phyloP scores from a whole-genome alignment of 2,329 filamentous ascomycete genomes.

The Scedosporium dehoogii region DNA sequence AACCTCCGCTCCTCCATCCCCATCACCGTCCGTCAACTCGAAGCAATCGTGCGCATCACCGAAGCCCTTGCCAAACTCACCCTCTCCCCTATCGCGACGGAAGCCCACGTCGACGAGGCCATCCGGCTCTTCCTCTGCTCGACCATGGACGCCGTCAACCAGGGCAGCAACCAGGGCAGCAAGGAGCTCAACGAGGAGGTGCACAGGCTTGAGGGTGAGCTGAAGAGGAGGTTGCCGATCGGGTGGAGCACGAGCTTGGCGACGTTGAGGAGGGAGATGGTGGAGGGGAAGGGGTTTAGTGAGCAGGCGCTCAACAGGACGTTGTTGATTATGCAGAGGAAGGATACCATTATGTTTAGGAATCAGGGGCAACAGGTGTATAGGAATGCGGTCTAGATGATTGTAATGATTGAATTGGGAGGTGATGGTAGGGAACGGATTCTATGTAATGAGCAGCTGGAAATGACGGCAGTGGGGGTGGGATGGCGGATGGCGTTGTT shows the following conservation, averaged over 20 bases:
- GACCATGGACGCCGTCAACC: conserved; percentile 95
- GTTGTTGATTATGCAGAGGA: conserved; percentile 73
- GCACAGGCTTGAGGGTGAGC: conserved; percentile 75
- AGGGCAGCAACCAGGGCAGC: conserved; percentile 73
- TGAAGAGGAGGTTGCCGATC: conserved; percentile 79
- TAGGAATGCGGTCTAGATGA: conserved; percentile 53
- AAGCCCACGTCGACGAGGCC: conserved; percentile 90
- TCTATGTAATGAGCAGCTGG: no score
- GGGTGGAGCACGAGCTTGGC: conserved; percentile 91
- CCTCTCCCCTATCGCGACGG: conserved; percentile 75
- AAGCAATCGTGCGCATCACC: conserved; percentile 94
- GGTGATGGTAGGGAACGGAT: no score
- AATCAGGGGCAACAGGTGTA: conserved; percentile 69
- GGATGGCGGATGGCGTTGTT: no score
- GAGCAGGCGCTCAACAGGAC: conserved; percentile 80
- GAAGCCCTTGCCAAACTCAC: conserved; percentile 90
- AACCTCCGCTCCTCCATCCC: conserved; percentile 89
- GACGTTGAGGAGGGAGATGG: conserved; percentile 80
- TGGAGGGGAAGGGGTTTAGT: conserved; percentile 80
- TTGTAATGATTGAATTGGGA: no score
- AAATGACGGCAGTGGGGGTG: no score
- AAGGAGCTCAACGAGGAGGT: conserved; percentile 89
- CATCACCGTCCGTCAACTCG: conserved; percentile 93
- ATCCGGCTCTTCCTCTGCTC: conserved; percentile 93
- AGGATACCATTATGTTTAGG: conserved; percentile 76